Conservation (phyloP, 495 filamentous ascomycete species). For the Daldinia bambusicola region DNA sequence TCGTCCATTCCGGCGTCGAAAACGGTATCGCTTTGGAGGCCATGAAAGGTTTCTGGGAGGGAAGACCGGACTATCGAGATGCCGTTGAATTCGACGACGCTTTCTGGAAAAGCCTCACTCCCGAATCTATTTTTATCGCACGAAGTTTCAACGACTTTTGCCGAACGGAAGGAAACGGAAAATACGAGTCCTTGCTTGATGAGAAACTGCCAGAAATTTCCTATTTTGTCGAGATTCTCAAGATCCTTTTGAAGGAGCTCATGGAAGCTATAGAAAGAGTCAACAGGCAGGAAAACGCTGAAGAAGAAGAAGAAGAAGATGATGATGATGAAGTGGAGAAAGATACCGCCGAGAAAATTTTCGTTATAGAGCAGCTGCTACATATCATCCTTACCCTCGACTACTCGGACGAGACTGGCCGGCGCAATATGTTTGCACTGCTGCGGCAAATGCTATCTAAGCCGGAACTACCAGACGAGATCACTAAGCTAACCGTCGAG, state of each 20-base stretch:
- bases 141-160: conserved; percentile 96
- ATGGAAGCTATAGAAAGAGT: conserved; percentile 71
- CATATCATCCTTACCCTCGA: conserved; percentile 92
- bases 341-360: conserved; percentile 85
- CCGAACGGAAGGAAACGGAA: conserved; percentile 71
- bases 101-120: conserved; percentile 88
- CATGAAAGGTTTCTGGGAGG: conserved; percentile 96
- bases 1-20: conserved; percentile 88
- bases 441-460: conserved; percentile 85
- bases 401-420: conserved; percentile 93
- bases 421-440: conserved; percentile 92
- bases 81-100: conserved; percentile 80
- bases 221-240: conserved; percentile 82
- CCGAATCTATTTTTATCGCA: conserved; percentile 87
- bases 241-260: conserved; percentile 79
- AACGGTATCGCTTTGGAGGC: conserved; percentile 90
- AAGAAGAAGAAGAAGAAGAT: no score
- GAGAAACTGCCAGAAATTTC: conserved; percentile 97
- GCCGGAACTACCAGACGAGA: conserved; percentile 89
- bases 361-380: conserved; percentile 92
- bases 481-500: conserved; percentile 87
- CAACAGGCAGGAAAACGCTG: conserved; percentile 62
- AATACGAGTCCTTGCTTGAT: conserved; percentile 77
- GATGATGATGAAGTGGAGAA: conserved; percentile 71
- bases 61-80: conserved; percentile 88